phyloP scores from a whole-genome alignment of 2,329 filamentous ascomycete species.

The Juglanconis oblonga region DNA sequence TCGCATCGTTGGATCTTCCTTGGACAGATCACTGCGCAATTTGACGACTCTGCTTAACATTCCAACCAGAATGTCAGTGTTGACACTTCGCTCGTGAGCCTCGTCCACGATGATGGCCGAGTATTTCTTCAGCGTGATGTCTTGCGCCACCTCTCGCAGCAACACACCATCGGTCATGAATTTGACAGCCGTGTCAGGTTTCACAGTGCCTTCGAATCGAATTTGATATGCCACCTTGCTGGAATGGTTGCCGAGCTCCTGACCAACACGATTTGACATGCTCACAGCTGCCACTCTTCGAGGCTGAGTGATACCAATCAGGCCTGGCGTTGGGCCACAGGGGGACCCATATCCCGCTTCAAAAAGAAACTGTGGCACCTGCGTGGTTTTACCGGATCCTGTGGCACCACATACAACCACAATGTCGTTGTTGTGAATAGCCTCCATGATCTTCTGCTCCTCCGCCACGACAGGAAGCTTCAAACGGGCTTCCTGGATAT shows the following conservation, averaged over 20 bases:
- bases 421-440: conserved; percentile 85
- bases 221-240: conserved; percentile 87
- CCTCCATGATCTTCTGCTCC: conserved; percentile 97
- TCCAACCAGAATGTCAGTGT: conserved; percentile 96
- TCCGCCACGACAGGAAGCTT: conserved; percentile 88
- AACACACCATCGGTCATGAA: conserved; percentile 99
- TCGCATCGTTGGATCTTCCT: conserved; percentile 67
- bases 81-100: conserved; percentile 94
- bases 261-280: conserved; percentile 88
- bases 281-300: conserved; percentile 92
- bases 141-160: conserved; percentile 83
- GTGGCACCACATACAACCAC: conserved; percentile 93
- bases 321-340: conserved; percentile 75
- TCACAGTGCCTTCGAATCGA: conserved; percentile 83
- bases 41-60: conserved; percentile 93
- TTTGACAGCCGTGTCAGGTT: conserved; percentile 82
- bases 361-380: conserved; percentile 93
- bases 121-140: conserved; percentile 85
- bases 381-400: conserved; percentile 95
- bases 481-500: conserved; percentile 75
- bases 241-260: conserved; percentile 78
- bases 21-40: conserved; percentile 70
- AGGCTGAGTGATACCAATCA: conserved; percentile 95
- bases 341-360: conserved; percentile 87
- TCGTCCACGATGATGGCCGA: conserved; percentile 94